Evolutionary conservation across 148 eudicot species (phyloP).

Genomic region (Silene uniflora): DNA sequence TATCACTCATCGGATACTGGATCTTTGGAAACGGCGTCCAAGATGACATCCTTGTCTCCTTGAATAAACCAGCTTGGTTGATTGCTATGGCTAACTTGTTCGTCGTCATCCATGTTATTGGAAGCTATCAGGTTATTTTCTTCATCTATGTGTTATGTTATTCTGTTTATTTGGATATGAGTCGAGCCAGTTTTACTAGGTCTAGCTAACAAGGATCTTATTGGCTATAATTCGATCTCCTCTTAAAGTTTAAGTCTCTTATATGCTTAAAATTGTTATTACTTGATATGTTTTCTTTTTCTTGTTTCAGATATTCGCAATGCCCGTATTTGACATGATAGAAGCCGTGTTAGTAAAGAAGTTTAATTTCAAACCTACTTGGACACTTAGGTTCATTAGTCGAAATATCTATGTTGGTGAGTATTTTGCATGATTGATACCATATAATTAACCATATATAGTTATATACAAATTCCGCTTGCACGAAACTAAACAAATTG

Average conservation of each 20-base stretch:
- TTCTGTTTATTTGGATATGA: too few relatives aligned
- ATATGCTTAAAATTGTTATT: too few relatives aligned
- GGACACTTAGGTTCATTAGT: constrained; percentile 24
- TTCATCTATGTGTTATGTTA: too few relatives aligned
- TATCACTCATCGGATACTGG: constrained; percentile 27
- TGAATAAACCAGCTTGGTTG: constrained; percentile 33
- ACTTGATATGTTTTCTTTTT: too few relatives aligned
- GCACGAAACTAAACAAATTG: too few relatives aligned
- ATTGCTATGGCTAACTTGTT: constrained; percentile 31
- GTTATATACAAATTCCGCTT: too few relatives aligned
- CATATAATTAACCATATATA: too few relatives aligned
- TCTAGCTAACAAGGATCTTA: too few relatives aligned
- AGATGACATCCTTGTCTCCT: constrained; percentile 25
- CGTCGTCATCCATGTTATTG: constrained; percentile 35
- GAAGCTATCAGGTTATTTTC: constrained; percentile 31
- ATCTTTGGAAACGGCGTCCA: constrained; percentile 23
- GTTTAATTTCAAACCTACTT: constrained; percentile 29
- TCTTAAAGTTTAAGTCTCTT: too few relatives aligned
- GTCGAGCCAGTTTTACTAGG: too few relatives aligned
- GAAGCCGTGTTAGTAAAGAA: constrained; percentile 38
- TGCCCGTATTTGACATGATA: constrained; percentile 39
- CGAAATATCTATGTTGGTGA: constrained; percentile 35
- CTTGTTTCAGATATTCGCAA: constrained; percentile 26
- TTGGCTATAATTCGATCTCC: too few relatives aligned
- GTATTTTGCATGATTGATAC: background rate